Evolutionary conservation across 495 filamentous ascomycete genomes (phyloP).

Genomic region (Penicillium daleae): DNA sequence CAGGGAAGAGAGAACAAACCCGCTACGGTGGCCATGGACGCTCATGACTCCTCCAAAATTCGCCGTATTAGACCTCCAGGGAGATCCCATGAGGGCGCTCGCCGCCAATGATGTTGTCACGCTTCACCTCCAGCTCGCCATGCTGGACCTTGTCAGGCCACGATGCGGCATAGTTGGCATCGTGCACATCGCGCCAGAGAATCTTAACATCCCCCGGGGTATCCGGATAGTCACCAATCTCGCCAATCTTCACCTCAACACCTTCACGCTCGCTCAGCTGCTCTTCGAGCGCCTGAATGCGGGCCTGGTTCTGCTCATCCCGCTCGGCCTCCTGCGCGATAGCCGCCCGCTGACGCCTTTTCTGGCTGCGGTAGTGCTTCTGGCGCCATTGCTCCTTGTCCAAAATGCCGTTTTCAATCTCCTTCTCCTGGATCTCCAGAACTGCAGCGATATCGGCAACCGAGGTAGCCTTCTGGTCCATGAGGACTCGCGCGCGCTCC

Average conservation of each 20-base stretch:
- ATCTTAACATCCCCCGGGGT: constrained; percentile 52
- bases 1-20: background rate
- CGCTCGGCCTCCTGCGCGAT: constrained; percentile 44
- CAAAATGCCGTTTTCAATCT: constrained; percentile 38
- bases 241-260: constrained; percentile 34
- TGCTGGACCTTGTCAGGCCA: constrained; percentile 78
- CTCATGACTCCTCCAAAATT: constrained; percentile 28
- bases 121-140: constrained; percentile 45
- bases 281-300: constrained; percentile 35
- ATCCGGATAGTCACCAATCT: constrained; percentile 36
- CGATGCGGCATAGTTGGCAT: constrained; percentile 63
- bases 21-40: background rate
- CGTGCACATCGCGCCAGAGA: constrained; percentile 69
- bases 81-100: constrained; percentile 32
- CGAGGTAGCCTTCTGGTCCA: constrained; percentile 87
- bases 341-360: constrained; percentile 36
- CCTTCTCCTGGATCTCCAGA: constrained; percentile 58
- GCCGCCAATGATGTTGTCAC: constrained; percentile 42
- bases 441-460: constrained; percentile 87
- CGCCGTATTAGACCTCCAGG: constrained; percentile 49
- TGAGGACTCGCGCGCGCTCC: constrained; percentile 65
- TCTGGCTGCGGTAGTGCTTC: constrained; percentile 6
- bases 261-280: constrained; percentile 32
- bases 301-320: constrained; percentile 37
- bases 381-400: constrained; percentile 23